Base-by-base conservation (phyloP, 2,329 filamentous ascomycete genomes). In the Phymatotrichopsis omnivora region DNA sequence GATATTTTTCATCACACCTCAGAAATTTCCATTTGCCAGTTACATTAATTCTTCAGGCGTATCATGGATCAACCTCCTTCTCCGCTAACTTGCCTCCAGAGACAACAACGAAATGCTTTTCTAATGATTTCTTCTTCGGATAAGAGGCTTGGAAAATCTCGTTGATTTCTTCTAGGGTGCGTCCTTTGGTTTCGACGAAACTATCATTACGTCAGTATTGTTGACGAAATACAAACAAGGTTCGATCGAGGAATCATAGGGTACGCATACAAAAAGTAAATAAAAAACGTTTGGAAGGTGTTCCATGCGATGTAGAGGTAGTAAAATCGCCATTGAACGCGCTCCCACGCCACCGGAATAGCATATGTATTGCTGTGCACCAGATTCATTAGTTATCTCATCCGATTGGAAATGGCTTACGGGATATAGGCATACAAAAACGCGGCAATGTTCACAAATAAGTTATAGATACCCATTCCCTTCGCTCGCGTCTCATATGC, bases 321-420 rank as follows among this genome's bases (percentile, higher is more conserved):
- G 45, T 57, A 58, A 7, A 52, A 51, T 46, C 62, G 64, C 64
- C 64, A 67, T 5, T 60, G 57, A 20, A 67, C 65, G 3, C 54
- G 51, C 30, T 64, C 55, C 6, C 70, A 62, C 10, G 44, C 68
- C 52, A 64, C 61, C 14, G 64, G 66, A 53, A 68, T 66, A 2
- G 68, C 68, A 56, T 66, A 71, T 14, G 68, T 71, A 57, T 72
- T 72, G 56, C 33, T 35, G 10, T 17, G 24, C n/a, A n/a, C n/a
- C n/a, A 4, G 16, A 4, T n/a, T 20, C 16, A 14, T 35, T 22
- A 35, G 17, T 20, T 7, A 17, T 22, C n/a, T 22, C 5, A 22
- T 22, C 16, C n/a, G 14, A 22, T 17, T 7, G 17, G 14, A 8
- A 22, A 17, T 12, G 20, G n/a, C 8, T 12, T 35, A 35, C 12